A percentile compares a stretch with the other conserved stretches of the same genome.
These are phyloP conservation scores for Fusarium sterilihyphosum DNA, from an alignment of 2,329 filamentous ascomycete genomes.

Conservation along the genomic window DNA sequence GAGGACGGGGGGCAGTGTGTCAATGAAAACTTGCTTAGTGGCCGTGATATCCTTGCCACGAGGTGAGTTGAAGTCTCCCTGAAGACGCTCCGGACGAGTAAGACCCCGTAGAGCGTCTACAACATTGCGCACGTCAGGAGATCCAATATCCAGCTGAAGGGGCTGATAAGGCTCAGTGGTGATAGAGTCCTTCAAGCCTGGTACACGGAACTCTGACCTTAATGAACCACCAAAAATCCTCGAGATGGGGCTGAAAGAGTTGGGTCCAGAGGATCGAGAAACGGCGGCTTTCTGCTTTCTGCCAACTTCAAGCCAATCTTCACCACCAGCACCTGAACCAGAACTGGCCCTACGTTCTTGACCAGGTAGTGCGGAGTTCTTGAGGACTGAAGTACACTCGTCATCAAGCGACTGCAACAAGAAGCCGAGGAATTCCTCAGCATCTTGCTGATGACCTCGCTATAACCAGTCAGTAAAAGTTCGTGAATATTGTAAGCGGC, in stretches of 20 bases:
- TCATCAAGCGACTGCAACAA: constrained; percentile 92
- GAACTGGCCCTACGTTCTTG: constrained; percentile 44
- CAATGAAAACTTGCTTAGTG: constrained; percentile 95
- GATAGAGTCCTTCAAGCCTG: constrained; percentile 88
- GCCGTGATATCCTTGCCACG: constrained; percentile 80
- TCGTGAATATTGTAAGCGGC: too few species aligned
- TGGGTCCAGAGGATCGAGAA: constrained; percentile 84
- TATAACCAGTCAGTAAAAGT: constrained; percentile 48
- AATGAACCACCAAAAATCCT: constrained; percentile 95
- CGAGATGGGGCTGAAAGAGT: constrained; percentile 82
- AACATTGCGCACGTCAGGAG: constrained; percentile 87
- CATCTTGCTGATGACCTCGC: constrained; percentile 97
- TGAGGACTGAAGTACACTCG: constrained; percentile 83
- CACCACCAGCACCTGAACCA: constrained; percentile 42
- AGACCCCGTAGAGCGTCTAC: constrained; percentile 88
- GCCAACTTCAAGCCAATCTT: constrained; percentile 90
- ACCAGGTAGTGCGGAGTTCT: constrained; percentile 44
- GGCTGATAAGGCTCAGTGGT: constrained; percentile 95
- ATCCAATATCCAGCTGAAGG: constrained; percentile 92
- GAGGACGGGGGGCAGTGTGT: constrained; percentile 87
- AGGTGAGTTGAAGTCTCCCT: constrained; percentile 84
- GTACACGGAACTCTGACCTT: constrained; percentile 87
- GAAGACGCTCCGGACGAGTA: constrained; percentile 84
- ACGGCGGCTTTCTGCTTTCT: constrained; percentile 88
- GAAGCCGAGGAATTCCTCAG: constrained; percentile 95